phyloP scores from a whole-genome alignment of 768 basidiomycete genomes.

The Rhizopogon vesiculosus region DNA sequence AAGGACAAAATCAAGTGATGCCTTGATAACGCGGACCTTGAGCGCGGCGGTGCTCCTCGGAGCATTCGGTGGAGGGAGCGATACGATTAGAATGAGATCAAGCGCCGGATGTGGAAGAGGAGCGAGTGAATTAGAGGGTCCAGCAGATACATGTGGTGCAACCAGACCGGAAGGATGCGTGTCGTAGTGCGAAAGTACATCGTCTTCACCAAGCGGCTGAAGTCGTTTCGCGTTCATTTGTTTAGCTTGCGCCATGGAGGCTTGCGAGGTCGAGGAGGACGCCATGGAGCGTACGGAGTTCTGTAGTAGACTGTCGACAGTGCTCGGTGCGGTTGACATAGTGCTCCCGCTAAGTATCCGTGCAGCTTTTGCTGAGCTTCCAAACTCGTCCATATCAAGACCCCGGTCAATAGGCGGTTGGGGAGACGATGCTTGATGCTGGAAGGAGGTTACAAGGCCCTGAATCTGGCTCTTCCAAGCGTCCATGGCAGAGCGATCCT shows the following conservation, averaged over 20 bases:
- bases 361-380: slow-evolving; percentile 70
- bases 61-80: slow-evolving; percentile 71
- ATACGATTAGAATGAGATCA: slow-evolving; percentile 90
- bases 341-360: slow-evolving; percentile 79
- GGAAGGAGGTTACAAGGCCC: slow-evolving; percentile 67
- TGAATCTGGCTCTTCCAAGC: slow-evolving; percentile 86
- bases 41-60: slow-evolving; percentile 77
- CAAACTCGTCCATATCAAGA: slow-evolving; percentile 71
- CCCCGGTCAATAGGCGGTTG: slow-evolving; percentile 30
- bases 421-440: slow-evolving; percentile 44
- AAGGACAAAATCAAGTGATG: slow-evolving; percentile 82
- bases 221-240: slow-evolving; percentile 39
- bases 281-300: slow-evolving; percentile 62
- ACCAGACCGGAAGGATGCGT: slow-evolving; percentile 46
- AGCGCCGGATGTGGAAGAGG: slow-evolving; percentile 83
- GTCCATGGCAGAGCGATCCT: slow-evolving; percentile 83
- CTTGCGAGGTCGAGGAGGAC: slow-evolving; percentile 72
- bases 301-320: slow-evolving; percentile 59
- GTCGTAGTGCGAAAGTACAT: slow-evolving; percentile 57
- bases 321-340: slow-evolving; percentile 53
- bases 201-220: slow-evolving; percentile 67
- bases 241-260: slow-evolving; percentile 40
- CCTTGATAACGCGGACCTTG: slow-evolving; percentile 85
- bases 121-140: slow-evolving; percentile 74
- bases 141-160: slow-evolving; percentile 66